phyloP scores from a whole-genome alignment of 2,329 filamentous ascomycete species.

The Nectriaceae sp. region DNA sequence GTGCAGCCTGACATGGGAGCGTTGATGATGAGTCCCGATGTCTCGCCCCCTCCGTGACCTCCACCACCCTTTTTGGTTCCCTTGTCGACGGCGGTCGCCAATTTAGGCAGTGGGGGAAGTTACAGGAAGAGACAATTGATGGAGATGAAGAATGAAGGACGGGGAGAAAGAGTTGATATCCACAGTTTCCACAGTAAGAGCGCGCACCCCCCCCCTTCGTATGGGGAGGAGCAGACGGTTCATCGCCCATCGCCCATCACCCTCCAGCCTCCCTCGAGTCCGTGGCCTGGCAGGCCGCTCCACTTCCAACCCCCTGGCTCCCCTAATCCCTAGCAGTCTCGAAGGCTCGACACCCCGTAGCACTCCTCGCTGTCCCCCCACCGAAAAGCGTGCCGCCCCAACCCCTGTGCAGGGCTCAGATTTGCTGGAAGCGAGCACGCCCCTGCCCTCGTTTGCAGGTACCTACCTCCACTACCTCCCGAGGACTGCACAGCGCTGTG shows the following conservation, averaged over 20 bases:
- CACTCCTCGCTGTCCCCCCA: background rate
- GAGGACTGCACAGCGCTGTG: no score
- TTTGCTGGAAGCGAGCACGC: no score
- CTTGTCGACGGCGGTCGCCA: background rate
- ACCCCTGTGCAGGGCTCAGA: no score
- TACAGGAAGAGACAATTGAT: constrained; percentile 1
- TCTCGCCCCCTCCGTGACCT: constrained; percentile 15
- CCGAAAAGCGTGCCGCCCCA: background rate
- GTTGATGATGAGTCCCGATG: constrained; percentile 13
- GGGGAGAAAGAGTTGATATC: no score
- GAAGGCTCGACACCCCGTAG: background rate
- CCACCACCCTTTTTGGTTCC: background rate
- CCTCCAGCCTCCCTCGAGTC: background rate
- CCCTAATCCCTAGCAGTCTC: constrained; percentile 20
- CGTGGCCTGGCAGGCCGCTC: constrained; percentile 9
- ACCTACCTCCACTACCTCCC: no score
- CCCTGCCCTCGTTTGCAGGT: no score
- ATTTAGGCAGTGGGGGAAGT: background rate
- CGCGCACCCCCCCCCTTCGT: no score
- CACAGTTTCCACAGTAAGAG: no score
- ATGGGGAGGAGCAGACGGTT: no score
- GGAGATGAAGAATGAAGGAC: constrained; percentile 9
- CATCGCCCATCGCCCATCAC: background rate
- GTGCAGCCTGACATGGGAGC: constrained; percentile 20
- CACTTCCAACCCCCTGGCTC: constrained; percentile 21